Evolutionary conservation across 164 flowering plant genomes (phyloP).

Genomic region (Platanus orientalis): DNA sequence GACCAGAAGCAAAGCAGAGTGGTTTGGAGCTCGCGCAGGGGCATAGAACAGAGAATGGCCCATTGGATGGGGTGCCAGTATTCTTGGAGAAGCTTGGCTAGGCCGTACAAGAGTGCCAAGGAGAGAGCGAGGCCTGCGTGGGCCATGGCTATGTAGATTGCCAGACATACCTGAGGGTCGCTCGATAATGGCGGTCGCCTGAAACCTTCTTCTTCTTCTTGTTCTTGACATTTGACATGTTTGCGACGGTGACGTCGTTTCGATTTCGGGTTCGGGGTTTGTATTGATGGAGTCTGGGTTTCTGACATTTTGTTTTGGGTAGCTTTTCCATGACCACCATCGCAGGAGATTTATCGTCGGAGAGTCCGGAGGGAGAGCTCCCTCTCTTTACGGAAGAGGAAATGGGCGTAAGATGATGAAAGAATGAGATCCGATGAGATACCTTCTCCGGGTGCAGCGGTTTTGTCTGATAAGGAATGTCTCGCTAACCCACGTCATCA

Average conservation of each 20-base stretch:
- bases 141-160: conserved; percentile 24
- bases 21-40: conserved; percentile 19
- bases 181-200: neutral
- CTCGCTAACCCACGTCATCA: no score
- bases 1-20: conserved; percentile 19
- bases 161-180: conserved; percentile 17
- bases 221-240: neutral
- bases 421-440: conserved; percentile 2
- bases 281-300: no score
- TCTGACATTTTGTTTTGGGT: conserved; percentile 9
- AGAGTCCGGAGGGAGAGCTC: conserved; percentile 2
- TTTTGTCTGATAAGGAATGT: conserved; percentile 34
- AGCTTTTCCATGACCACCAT: no score
- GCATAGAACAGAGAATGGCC: conserved; percentile 27
- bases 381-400: conserved; percentile 11
- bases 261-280: no score
- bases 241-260: conserved; percentile 3
- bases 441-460: conserved; percentile 9
- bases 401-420: neutral
- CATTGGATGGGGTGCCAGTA: conserved; percentile 24
- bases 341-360: conserved; percentile 3
- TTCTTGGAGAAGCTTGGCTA: conserved; percentile 13
- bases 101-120: conserved; percentile 16
- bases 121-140: conserved; percentile 18
- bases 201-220: neutral